A percentile compares a stretch with the other conserved stretches of the same genome.
phyloP scores from a whole-genome alignment of 768 basidiomycete species.

The Russula brevipes region DNA sequence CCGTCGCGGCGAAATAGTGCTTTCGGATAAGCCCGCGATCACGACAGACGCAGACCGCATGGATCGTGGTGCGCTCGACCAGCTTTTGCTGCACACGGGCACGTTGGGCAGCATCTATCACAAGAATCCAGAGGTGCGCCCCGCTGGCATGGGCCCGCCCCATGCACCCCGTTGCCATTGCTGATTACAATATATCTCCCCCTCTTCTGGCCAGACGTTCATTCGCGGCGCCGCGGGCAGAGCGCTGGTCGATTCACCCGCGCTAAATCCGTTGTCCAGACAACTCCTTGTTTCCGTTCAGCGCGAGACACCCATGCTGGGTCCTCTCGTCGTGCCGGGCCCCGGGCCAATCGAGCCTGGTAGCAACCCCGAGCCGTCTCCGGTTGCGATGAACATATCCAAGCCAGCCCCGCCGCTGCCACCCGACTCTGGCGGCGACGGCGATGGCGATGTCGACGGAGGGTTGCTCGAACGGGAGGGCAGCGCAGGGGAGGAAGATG shows the following conservation, averaged over 20 bases:
- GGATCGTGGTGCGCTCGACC: conserved; percentile 95
- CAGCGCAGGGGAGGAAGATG: conserved; percentile 26
- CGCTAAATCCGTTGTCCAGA: conserved; percentile 77
- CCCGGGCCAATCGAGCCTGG: conserved; percentile 57
- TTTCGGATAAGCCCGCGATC: conserved; percentile 91
- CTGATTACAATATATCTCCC: conserved; percentile 1
- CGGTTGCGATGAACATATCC: conserved; percentile 27
- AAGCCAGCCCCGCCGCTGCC: conserved; percentile 30
- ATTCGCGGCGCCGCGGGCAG: conserved; percentile 85
- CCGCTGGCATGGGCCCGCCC: not conserved
- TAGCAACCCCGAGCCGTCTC: conserved; percentile 28
- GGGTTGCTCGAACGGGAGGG: conserved; percentile 27
- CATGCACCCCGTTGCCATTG: not conserved
- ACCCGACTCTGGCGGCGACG: conserved; percentile 28
- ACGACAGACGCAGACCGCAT: conserved; percentile 98
- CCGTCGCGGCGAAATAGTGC: conserved; percentile 86
- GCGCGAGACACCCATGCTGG: conserved; percentile 44
- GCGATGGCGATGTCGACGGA: not conserved
- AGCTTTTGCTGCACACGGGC: conserved; percentile 88
- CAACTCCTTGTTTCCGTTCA: conserved; percentile 60
- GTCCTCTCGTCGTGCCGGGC: conserved; percentile 49
- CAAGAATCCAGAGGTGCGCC: conserved; percentile 85
- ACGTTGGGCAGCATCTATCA: conserved; percentile 95
- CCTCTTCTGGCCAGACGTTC: conserved; percentile 58
- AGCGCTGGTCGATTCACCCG: conserved; percentile 81